Conservation (phyloP, 2,329 filamentous ascomycete species). For the Colletotrichum somersetense region DNA sequence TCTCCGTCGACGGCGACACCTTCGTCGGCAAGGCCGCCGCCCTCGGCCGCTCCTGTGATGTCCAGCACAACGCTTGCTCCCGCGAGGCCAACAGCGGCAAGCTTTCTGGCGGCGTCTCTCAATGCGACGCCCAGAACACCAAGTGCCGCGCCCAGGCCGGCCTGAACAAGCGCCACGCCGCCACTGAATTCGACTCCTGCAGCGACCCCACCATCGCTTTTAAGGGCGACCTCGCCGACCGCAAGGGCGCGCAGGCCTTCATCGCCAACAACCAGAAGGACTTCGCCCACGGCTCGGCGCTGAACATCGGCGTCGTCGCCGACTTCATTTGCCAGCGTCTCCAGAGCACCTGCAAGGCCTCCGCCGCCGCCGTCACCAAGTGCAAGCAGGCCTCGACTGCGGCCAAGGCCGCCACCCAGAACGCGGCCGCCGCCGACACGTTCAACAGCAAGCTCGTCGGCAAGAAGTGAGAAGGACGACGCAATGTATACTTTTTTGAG, state of each 20-base stretch:
- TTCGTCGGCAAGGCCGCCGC: slow-evolving; percentile 64
- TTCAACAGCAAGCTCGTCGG: slow-evolving; percentile 44
- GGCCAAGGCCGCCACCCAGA: slow-evolving; percentile 42
- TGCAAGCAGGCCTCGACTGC: slow-evolving; percentile 41
- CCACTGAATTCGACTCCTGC: slow-evolving; percentile 60
- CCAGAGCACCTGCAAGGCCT: slow-evolving; percentile 46
- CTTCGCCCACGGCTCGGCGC: slow-evolving; percentile 67
- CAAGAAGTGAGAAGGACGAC: too few relatives aligned
- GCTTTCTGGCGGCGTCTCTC: slow-evolving; percentile 51
- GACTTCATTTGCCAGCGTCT: slow-evolving; percentile 62
- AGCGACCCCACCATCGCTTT: slow-evolving; percentile 63
- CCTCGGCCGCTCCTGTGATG: slow-evolving; percentile 61
- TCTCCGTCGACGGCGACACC: slow-evolving; percentile 66
- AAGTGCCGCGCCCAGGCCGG: slow-evolving; percentile 50
- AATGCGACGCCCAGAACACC: slow-evolving; percentile 59
- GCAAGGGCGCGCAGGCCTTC: slow-evolving; percentile 56
- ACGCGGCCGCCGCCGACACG: slow-evolving; percentile 46
- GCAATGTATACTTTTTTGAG: too few relatives aligned
- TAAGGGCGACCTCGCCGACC: slow-evolving; percentile 61
- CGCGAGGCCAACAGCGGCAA: slow-evolving; percentile 61
- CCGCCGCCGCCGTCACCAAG: slow-evolving; percentile 19
- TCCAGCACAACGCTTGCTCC: slow-evolving; percentile 64
- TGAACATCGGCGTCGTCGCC: slow-evolving; percentile 55
- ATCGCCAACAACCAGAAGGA: slow-evolving; percentile 54
- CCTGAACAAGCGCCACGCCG: slow-evolving; percentile 45